A percentile compares a stretch with the other conserved stretches of the same genome.
Evolutionary conservation across 306 rosid genomes (phyloP).

Genomic region (Comarum palustre): DNA sequence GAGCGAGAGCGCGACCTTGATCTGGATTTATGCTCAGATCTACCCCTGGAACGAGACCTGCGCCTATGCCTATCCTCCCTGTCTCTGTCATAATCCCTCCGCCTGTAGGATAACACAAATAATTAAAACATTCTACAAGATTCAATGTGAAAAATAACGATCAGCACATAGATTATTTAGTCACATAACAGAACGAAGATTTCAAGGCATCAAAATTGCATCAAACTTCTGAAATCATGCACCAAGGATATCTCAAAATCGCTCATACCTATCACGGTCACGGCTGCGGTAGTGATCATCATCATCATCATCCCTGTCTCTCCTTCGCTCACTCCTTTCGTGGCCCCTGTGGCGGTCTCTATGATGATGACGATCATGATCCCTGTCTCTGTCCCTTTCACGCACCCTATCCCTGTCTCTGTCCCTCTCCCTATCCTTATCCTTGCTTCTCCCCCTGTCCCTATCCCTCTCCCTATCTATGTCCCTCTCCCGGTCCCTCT

Average conservation of each 20-base stretch:
- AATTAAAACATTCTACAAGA: neutral
- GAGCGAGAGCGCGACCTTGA: constrained; percentile 85
- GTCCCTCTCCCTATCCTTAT: constrained; percentile 1
- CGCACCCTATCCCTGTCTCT: constrained; percentile 43
- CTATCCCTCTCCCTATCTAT: constrained; percentile 29
- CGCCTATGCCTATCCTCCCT: constrained; percentile 69
- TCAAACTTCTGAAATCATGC: neutral
- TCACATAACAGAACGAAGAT: neutral
- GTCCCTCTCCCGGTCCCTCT: constrained; percentile 48
- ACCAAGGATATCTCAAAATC: neutral
- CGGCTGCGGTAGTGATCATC: constrained; percentile 62
- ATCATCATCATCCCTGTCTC: constrained; percentile 73
- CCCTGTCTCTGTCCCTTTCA: constrained; percentile 59
- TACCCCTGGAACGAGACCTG: constrained; percentile 52
- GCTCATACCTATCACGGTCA: constrained; percentile 66
- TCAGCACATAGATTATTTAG: too few species aligned
- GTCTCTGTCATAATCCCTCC: constrained; percentile 70
- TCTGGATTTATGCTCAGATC: constrained; percentile 62
- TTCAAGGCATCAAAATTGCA: neutral
- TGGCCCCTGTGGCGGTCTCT: constrained; percentile 59
- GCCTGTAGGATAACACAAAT: constrained; percentile 36
- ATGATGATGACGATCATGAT: constrained; percentile 39
- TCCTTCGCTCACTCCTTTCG: constrained; percentile 74
- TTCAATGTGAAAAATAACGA: neutral
- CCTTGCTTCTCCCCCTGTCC: constrained; percentile 25